Percentiles rank a stretch among this genome's conserved stretches.
Conservation (phyloP, 2,329 filamentous ascomycete genomes). For the Phialophora macrospora region DNA sequence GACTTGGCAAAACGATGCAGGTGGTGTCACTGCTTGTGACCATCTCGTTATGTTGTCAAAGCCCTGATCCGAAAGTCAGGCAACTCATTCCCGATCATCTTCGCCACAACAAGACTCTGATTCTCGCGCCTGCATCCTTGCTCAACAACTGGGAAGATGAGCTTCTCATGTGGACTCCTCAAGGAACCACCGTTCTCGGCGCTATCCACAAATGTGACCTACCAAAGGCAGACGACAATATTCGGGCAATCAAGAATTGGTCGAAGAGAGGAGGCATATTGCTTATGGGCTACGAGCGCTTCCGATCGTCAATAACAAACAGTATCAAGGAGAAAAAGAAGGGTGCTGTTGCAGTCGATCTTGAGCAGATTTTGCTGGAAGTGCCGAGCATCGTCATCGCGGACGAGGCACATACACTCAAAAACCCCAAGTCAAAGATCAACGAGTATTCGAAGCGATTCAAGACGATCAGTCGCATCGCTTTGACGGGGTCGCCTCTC, state of each 20-base stretch:
- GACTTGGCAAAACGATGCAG: constrained; percentile 91
- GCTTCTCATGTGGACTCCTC: constrained; percentile 70
- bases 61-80: constrained; percentile 60
- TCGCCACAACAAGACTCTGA: constrained; percentile 65
- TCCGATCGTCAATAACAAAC: constrained; percentile 48
- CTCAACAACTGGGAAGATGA: constrained; percentile 86
- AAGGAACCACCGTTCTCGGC: constrained; percentile 56
- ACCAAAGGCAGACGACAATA: constrained; percentile 1
- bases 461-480: constrained; percentile 72
- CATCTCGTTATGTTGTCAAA: constrained; percentile 69
- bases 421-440: constrained; percentile 64
- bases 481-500: constrained; percentile 83
- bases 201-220: constrained; percentile 44
- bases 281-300: constrained; percentile 75
- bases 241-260: constrained; percentile 22
- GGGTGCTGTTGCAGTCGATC: constrained; percentile 45
- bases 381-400: constrained; percentile 75
- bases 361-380: constrained; percentile 59
- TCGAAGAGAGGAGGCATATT: constrained; percentile 69
- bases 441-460: constrained; percentile 63
- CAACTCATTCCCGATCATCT: constrained; percentile 72
- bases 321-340: constrained; percentile 31
- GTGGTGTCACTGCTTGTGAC: constrained; percentile 81
- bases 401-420: constrained; percentile 83
- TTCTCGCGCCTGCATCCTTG: constrained; percentile 76